These are phyloP conservation scores for Ensete glaucum DNA, from an alignment of 176 grass and related monocot genomes.

Conservation along the genomic window DNA sequence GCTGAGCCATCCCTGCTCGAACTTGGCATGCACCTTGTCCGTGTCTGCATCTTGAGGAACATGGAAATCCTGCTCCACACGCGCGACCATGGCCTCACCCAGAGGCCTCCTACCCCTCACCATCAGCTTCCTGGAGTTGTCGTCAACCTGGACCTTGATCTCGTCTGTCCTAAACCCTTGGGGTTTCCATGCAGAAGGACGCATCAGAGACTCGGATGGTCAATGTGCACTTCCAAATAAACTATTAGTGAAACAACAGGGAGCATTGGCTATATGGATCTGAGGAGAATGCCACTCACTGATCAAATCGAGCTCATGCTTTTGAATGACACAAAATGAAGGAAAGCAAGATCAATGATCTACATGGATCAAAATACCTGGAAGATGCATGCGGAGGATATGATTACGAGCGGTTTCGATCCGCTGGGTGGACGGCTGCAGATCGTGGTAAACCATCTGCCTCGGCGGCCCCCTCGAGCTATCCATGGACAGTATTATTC, in stretches of 20 bases:
- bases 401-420: conserved; percentile 9
- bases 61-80: conserved; percentile 28
- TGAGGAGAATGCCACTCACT: no score
- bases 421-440: conserved; percentile 1
- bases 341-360: no score
- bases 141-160: conserved; percentile 39
- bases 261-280: no score
- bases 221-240: no score
- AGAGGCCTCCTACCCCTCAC: conserved; percentile 29
- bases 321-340: no score
- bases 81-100: conserved; percentile 23
- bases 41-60: conserved; percentile 33
- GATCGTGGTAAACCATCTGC: neutral
- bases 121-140: conserved; percentile 23
- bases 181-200: neutral
- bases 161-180: conserved; percentile 58
- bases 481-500: neutral
- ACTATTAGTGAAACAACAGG: no score
- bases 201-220: no score
- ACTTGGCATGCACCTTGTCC: conserved; percentile 26
- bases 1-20: conserved; percentile 34
- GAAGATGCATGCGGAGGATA: conserved; percentile 33
- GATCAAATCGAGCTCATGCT: no score
- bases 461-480: neutral
- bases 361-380: conserved; percentile 23